Evolutionary conservation across 139 green algal species (phyloP), one percentile per base, ranked within the genome.

Genomic region (Coccomyxa sp.): DNA sequence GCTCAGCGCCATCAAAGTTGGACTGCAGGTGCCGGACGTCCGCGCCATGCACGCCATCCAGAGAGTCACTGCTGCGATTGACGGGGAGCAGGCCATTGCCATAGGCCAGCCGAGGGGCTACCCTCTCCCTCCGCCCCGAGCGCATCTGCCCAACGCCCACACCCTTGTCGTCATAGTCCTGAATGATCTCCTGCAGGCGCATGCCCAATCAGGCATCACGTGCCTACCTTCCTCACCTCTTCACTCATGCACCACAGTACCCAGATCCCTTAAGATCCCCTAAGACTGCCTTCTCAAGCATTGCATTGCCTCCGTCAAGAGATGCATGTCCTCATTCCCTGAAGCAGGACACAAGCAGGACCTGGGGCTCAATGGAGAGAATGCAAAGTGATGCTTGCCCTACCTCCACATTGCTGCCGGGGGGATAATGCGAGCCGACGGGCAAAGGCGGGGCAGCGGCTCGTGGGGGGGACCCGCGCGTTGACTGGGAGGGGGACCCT

Each of bases 121-220:
- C n/a, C n/a, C n/a, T n/a, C n/a, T n/a, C 5, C 2, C 50, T 35
- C 10, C 68, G 68, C 6, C 31, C 31, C 14, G 29, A 39, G 1
- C 70, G 70, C 35, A 34, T 33, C 1, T 24, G 12, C 24, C 33
- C 36, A 40, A 64, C 68, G 73, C 73, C 73, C 7, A 77, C 22
- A 38, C 73, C 73, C 39, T 68, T 36, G 39, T 77, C 73, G n/a
- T 77, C 73, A 64, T 68, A 77, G 24, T 77, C 73, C 39, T 40
- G 29, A 39, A 77, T 77, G 39, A 77, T 64, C 39, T 77, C 73
- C 73, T 77, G 73, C 68, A 39, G 68, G 68, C 18, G 18, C 9
- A 37, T 39, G 68, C 29, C 2, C 29, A 5, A 27, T 68, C 54
- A 68, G 27, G 24, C 54, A 68, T 22, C 2, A 8, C n/a, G n/a